These are phyloP conservation scores for Dioszegia crocea DNA, from an alignment of 768 basidiomycete species.

Conservation along the genomic window DNA sequence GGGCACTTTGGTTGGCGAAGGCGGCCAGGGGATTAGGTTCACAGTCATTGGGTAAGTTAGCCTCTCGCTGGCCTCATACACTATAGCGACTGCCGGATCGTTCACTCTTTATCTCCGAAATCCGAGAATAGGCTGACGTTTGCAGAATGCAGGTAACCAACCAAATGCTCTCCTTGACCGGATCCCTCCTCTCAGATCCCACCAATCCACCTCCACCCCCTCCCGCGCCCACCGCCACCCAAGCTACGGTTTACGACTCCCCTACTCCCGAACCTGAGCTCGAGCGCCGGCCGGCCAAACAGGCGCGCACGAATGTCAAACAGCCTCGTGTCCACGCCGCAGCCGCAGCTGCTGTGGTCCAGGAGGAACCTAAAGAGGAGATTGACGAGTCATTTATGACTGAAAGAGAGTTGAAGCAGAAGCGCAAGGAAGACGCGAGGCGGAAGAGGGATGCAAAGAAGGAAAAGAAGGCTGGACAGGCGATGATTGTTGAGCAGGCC, in stretches of 20 bases:
- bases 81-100: too few relatives aligned
- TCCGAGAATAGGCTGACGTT: background rate
- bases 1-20: conserved; percentile 65
- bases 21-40: conserved; percentile 67
- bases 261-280: conserved; percentile 20
- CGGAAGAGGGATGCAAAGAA: conserved; percentile 31
- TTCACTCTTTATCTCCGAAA: too few relatives aligned
- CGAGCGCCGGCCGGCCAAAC: background rate
- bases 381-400: conserved; percentile 27
- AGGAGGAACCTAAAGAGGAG: conserved; percentile 11
- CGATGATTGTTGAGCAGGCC: conserved; percentile 17
- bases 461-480: conserved; percentile 35
- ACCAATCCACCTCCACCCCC: conserved; percentile 32
- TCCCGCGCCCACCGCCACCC: conserved; percentile 8
- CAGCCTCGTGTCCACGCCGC: background rate
- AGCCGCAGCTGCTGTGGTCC: conserved; percentile 4
- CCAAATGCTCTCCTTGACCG: conserved; percentile 84
- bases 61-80: background rate
- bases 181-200: conserved; percentile 48
- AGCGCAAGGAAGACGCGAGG: conserved; percentile 26
- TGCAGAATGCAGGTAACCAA: conserved; percentile 79
- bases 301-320: background rate
- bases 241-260: conserved; percentile 7
- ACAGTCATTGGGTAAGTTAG: conserved; percentile 75
- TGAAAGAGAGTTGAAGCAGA: conserved; percentile 27